phyloP scores from a whole-genome alignment of 257 asterid species.

The Voacanga thouarsii region DNA sequence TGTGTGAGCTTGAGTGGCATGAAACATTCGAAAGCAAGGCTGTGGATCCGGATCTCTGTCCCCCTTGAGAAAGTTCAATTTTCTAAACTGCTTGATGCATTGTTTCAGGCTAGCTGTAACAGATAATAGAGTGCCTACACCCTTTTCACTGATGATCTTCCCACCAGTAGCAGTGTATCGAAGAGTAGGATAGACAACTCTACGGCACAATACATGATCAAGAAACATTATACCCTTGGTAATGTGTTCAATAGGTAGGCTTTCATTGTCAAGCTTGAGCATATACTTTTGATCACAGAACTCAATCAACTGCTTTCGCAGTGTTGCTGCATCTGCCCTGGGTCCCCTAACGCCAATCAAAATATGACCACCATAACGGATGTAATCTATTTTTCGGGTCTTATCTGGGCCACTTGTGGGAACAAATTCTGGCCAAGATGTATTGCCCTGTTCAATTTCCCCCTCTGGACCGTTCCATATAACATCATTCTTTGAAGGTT shows the following conservation, averaged over 20 bases:
- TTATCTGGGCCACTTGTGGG: conserved; percentile 97
- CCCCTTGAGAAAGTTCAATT: conserved; percentile 77
- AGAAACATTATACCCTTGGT: conserved; percentile 97
- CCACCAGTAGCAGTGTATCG: conserved; percentile 97
- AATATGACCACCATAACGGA: conserved; percentile 91
- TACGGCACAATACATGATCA: conserved; percentile 88
- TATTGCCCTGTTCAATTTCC: conserved; percentile 84
- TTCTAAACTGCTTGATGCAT: conserved; percentile 84
- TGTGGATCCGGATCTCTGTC: conserved; percentile 98
- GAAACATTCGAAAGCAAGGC: conserved; percentile 97
- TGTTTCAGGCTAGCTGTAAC: conserved; percentile 97
- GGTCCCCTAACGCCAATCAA: conserved; percentile 95
- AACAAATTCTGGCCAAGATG: conserved; percentile 98
- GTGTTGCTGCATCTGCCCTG: conserved; percentile 89
- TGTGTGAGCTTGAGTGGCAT: conserved; percentile 97
- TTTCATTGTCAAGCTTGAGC: conserved; percentile 89
- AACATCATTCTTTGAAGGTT: conserved; percentile 79
- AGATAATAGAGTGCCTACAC: conserved; percentile 86
- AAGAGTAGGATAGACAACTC: conserved; percentile 94
- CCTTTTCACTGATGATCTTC: conserved; percentile 92
- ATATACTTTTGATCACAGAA: conserved; percentile 82
- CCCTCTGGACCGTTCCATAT: conserved; percentile 87
- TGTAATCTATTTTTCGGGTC: conserved; percentile 85
- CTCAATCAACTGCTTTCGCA: conserved; percentile 82
- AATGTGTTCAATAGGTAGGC: conserved; percentile 92